Evolutionary conservation across 2,329 filamentous ascomycete genomes (phyloP), one percentile per base, ranked within the genome.

Genomic region (Talaromyces sp.): DNA sequence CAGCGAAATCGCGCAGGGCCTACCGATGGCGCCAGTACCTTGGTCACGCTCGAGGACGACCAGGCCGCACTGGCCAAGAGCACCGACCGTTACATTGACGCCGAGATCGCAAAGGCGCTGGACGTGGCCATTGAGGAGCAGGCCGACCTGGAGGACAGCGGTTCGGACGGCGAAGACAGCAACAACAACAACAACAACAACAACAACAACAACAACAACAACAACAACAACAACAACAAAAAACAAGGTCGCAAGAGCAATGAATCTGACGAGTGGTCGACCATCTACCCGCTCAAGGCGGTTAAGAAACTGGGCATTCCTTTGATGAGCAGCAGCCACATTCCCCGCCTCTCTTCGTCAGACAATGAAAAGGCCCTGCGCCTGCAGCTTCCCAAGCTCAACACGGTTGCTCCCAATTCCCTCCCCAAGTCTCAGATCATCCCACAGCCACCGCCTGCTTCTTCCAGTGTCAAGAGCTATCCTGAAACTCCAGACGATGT

Each of bases 341-440:
- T 58, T 29, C 61, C 57, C 17, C 65, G 65, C 31, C 59, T 67
- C 27, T 57, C 62, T 3, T 70, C 65, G 1, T 60, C 61, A 12
- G 60, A 58, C 48, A 68, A 62, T 43, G 68, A 69, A 64, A 65
- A 62, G 43, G 65, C 67, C 38, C 56, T 66, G 50, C 67, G 66
- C 54, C 57, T 65, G 48, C 64, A 63, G 35, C 62, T 69, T 27
- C 66, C 69, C 43, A 67, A 68, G 27, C 65, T 71, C 54, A 63
- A 66, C 31, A 69, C 67, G 54, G 41, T 50, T 31, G 31, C 38
- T 9, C 35, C 56, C 12, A 19, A 32, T 1, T 26, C 55, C 1
- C 50, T 26, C 17, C 21, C 43, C 5, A 5, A 61, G 31, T 12
- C 19, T 3, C 48, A 55, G 29, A 52, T 41, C n/a, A 11, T 55